Base-by-base conservation (phyloP, 148 eudicot genomes). In the Nepenthes gracilis region DNA sequence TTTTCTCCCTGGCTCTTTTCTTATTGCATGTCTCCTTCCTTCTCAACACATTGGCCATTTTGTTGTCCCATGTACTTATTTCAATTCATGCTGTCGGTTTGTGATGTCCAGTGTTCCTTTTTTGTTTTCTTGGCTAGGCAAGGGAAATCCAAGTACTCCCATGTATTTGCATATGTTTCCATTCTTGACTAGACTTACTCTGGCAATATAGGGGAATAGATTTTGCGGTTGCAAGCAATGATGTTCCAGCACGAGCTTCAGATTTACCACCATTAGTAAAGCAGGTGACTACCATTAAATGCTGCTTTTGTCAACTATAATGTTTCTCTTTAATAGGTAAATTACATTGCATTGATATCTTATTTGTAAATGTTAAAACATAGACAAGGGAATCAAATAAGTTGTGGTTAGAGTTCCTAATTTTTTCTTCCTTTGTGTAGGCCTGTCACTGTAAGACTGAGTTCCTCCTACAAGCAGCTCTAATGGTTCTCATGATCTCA, bases 401-500 rank as follows among this genome's bases (percentile, higher is more conserved):
- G 35, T 36, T 57, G 64, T 34, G 58, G 12, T 33, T 68, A n/a
- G 53, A 58, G 40, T 7, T 59, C 36, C 15, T 35, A 6, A 52
- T 32, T 32, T 35, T 49, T 55, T 43, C 55, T 12, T 35, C 9
- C 53, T 37, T 37, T 50, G 11, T 67, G 4, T 58, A 81, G 85
- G 82, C 73, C 43, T 78, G 82, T 59, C 55, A 65, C 54, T 67
- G 62, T 3, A 75, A 61, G 48, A 73, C 70, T 33, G 72, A 73
- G 35, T 32, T 43, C 52, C 11, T 58, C 13, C 49, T 78, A 64
- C 78, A 68, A 63, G 73, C 85, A 57, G 82, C 80, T 35, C 60
- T 81, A 43, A 81, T 81, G 85, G 82, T 75, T 62, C 68, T 81
- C 61, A 81, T 81, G 82, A 65, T 81, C 59, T 81, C 85, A 47